These are phyloP conservation scores for Berkeleyomyces basicola DNA, from an alignment of 2,329 filamentous ascomycete species.

Conservation along the genomic window DNA sequence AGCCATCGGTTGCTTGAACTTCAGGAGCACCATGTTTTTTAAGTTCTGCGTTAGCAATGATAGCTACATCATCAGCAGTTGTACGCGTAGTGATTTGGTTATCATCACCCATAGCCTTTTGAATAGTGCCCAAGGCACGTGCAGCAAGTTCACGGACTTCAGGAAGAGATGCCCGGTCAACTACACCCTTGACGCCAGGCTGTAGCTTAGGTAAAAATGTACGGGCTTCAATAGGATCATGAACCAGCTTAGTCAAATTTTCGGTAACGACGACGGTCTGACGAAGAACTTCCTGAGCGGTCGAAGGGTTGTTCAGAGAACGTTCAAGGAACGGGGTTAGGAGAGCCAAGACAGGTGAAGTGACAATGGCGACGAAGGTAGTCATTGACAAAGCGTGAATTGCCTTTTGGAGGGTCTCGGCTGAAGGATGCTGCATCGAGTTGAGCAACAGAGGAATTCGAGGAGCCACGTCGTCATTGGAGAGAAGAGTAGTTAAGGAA, in stretches of 20 bases:
- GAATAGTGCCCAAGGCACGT: constrained; percentile 69
- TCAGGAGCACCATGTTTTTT: constrained; percentile 47
- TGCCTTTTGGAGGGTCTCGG: constrained; percentile 78
- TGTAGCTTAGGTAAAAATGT: constrained; percentile 89
- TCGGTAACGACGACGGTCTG: constrained; percentile 95
- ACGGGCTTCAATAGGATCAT: constrained; percentile 83
- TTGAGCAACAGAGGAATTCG: constrained; percentile 84
- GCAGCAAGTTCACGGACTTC: constrained; percentile 85
- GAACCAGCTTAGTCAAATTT: constrained; percentile 95
- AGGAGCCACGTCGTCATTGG: constrained; percentile 91
- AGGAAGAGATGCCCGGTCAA: constrained; percentile 75
- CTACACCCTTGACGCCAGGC: constrained; percentile 81
- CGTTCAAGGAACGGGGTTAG: constrained; percentile 89
- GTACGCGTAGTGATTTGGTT: constrained; percentile 45
- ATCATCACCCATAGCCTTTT: constrained; percentile 75
- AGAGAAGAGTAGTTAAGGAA: constrained; percentile 71
- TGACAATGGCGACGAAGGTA: constrained; percentile 95
- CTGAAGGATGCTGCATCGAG: constrained; percentile 85
- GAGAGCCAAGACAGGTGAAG: constrained; percentile 83
- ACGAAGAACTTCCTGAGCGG: constrained; percentile 81
- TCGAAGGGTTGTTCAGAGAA: constrained; percentile 78
- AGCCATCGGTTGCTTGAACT: constrained; percentile 36
- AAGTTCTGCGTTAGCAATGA: constrained; percentile 59
- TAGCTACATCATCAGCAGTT: constrained; percentile 55
- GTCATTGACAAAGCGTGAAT: constrained; percentile 95